Percentiles rank a stretch among this genome's conserved stretches.
These are phyloP conservation scores for Saccharata proteae DNA, from an alignment of 2,329 filamentous ascomycete genomes.

Conservation along the genomic window DNA sequence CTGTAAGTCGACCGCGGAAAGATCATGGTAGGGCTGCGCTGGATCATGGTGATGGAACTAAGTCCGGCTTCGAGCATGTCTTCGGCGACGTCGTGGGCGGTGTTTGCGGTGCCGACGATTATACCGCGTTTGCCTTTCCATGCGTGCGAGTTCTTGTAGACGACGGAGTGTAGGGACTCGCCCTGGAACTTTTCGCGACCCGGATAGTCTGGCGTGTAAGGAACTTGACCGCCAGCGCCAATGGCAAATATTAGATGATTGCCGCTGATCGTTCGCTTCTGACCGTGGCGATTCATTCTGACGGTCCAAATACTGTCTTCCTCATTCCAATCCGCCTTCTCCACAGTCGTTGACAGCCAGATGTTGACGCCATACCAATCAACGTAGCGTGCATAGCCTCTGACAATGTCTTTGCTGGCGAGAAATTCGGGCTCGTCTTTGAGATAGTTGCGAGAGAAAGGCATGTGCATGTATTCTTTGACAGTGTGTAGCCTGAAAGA, in stretches of 20 bases:
- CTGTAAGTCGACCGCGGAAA: slow-evolving; percentile 14
- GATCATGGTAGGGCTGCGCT: slow-evolving; percentile 31
- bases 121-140: slow-evolving; percentile 32
- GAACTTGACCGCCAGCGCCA: slow-evolving; percentile 17
- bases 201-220: slow-evolving; percentile 14
- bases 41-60: slow-evolving; percentile 34
- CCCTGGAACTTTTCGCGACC: slow-evolving; percentile 18
- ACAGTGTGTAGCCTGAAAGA: slow-evolving; percentile 30
- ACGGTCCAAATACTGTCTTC: slow-evolving; percentile 26
- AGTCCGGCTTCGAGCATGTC: slow-evolving; percentile 33
- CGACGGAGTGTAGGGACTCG: slow-evolving; percentile 22
- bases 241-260: slow-evolving; percentile 22
- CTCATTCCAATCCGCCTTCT: slow-evolving; percentile 27
- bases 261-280: slow-evolving; percentile 12
- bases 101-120: slow-evolving; percentile 37
- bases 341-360: slow-evolving; percentile 25
- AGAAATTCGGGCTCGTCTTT: slow-evolving; percentile 15
- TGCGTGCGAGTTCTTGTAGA: slow-evolving; percentile 20
- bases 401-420: slow-evolving; percentile 22
- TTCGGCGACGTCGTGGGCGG: slow-evolving; percentile 37
- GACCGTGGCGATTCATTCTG: slow-evolving; percentile 17
- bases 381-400: slow-evolving; percentile 27
- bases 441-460: slow-evolving; percentile 23
- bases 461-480: slow-evolving; percentile 28
- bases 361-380: slow-evolving; percentile 27